These are phyloP conservation scores for Verticillium tricorpus DNA, from an alignment of 2,329 filamentous ascomycete species.

Conservation along the genomic window DNA sequence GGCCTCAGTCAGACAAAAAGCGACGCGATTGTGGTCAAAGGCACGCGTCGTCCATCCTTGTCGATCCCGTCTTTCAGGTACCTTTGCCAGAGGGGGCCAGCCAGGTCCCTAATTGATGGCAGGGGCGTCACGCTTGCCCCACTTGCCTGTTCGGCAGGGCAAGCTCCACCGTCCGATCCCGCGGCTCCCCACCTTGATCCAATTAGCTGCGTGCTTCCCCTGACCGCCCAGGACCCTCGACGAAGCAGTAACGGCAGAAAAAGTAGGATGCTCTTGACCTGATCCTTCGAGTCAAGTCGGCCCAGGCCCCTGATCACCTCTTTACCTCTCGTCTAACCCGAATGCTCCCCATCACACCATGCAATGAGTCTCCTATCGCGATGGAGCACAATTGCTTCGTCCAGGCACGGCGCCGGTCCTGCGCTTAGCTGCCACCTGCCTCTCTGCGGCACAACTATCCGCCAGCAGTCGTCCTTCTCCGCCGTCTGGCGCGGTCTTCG, in stretches of 20 bases:
- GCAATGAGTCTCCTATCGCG: conserved; percentile 13
- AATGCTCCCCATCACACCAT: conserved; percentile 2
- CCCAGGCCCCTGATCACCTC: not conserved
- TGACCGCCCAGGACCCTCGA: conserved; percentile 8
- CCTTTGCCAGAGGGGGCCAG: not conserved
- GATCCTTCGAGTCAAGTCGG: not conserved
- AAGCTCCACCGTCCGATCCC: not conserved
- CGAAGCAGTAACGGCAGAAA: conserved; percentile 9
- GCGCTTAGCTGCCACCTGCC: not conserved
- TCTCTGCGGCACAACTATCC: not conserved
- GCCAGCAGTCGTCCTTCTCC: conserved; percentile 39
- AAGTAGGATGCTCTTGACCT: conserved; percentile 1
- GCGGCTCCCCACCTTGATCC: not conserved
- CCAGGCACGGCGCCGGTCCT: conserved; percentile 2
- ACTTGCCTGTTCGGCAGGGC: not conserved
- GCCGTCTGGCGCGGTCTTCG: conserved; percentile 67
- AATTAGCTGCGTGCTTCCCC: not conserved
- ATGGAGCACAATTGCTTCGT: conserved; percentile 6
- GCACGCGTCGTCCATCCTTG: not conserved
- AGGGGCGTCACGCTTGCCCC: not conserved
- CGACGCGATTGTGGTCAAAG: not conserved
- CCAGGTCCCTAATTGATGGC: not conserved
- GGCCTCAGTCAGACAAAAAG: not conserved
- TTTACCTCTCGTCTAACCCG: not conserved
- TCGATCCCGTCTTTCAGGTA: not conserved